Conservation (phyloP, 176 grass and related monocot genomes). For the Aegilops speltoides region DNA sequence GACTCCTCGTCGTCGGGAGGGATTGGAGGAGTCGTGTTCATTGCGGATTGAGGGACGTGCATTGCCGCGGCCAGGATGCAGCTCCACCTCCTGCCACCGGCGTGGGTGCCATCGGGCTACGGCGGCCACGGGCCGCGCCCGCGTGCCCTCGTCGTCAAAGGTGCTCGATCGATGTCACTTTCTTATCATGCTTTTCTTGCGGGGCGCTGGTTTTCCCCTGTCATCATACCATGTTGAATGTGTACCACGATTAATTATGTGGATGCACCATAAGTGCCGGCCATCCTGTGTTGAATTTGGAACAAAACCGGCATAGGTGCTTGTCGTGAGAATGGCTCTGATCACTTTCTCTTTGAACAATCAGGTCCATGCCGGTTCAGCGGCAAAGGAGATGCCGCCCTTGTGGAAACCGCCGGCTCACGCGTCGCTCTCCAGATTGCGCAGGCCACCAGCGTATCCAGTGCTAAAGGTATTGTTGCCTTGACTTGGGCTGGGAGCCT, state of each 20-base stretch:
- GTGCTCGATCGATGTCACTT: background rate
- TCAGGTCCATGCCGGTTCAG: slow-evolving; percentile 24
- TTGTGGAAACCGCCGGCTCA: background rate
- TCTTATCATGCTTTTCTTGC: background rate
- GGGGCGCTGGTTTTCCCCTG: background rate
- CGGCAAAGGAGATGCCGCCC: slow-evolving; percentile 6
- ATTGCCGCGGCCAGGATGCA: background rate
- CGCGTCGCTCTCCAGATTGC: background rate
- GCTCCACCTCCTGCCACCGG: background rate
- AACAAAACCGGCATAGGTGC: background rate
- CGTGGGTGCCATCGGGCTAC: background rate
- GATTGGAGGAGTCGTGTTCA: background rate
- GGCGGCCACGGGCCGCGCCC: background rate
- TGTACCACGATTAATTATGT: no score
- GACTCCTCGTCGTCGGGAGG: background rate
- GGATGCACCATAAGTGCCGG: background rate
- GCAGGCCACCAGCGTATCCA: slow-evolving; percentile 21
- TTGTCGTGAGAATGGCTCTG: background rate
- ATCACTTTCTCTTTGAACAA: background rate
- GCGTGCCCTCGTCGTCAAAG: background rate
- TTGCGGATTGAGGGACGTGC: background rate
- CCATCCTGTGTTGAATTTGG: background rate
- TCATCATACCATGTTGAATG: background rate
- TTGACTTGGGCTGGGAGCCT: background rate
- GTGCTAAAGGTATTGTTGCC: slow-evolving; percentile 29